Evolutionary conservation across 768 basidiomycete genomes (phyloP), one percentile per base, ranked within the genome.

Genomic region (Pleurotus citrinopileatus): DNA sequence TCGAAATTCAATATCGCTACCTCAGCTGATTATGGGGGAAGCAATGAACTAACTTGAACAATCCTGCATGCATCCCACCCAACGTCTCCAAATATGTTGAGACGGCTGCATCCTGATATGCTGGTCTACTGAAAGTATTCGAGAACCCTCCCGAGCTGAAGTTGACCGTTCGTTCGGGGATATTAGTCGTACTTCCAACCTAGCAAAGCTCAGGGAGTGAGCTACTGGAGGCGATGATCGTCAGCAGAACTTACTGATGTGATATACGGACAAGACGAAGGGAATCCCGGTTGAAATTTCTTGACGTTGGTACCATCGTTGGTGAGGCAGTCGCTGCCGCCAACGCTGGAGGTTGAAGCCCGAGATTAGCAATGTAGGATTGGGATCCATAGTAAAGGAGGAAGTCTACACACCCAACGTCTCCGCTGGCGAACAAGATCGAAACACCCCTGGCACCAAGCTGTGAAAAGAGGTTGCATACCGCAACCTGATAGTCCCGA

Each of bases 131-230:
- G 60, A 71, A 70, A 47, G 74, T 70, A 51, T 74, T 67, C 61
- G 74, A 76, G 65, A 83, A 84, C 2, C 82, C 81, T 20, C 82
- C 82, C 0, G 77, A 74, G 15, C 76, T 78, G 66, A 83, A 78
- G 26, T 27, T 53, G 0, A 66, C 71, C 0, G 76, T 75, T 17
- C 63, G 71, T 61, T 84, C 82, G 5, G 61, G 58, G 52, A 80
- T 67, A 13, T 62, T 53, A 6, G 59, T 58, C 0, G 80, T 80
- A 12, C 74, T 80, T 1, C 82, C 82, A 45, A 63, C 59, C 48
- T 51, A 36, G 44, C 44, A 2, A 40, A 19, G 12, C 7, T 53
- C 4, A 22, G 48, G 17, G n/a, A 40, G n/a, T 8, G 32, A 29
- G 7, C 23, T 15, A 8, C 22, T 32, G 25, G 46, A 42, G 12